Percentiles rank a stretch among this genome's conserved stretches.
Conservation (phyloP, 2,329 filamentous ascomycete species). For the Metarhizium humberi region DNA sequence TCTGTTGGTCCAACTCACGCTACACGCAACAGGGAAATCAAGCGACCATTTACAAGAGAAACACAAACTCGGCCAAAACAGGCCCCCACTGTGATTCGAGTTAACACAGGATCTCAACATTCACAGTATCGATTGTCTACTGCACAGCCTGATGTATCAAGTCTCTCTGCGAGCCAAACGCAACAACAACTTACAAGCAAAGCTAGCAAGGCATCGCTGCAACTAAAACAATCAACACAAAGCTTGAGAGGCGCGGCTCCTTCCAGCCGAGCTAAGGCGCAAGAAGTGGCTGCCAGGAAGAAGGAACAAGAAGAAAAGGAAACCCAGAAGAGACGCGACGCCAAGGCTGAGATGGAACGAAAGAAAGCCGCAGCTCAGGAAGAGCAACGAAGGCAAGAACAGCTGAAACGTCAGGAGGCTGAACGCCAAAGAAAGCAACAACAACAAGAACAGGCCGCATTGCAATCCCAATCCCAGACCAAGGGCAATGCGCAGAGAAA, state of each 20-base stretch:
- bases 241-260: slow-evolving; percentile 55
- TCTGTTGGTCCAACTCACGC: slow-evolving; percentile 37
- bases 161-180: slow-evolving; percentile 23
- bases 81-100: slow-evolving; percentile 60
- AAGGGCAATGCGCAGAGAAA: slow-evolving; percentile 59
- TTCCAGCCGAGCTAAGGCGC: slow-evolving; percentile 56
- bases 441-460: slow-evolving; percentile 31
- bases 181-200: slow-evolving; percentile 49
- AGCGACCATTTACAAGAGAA: slow-evolving; percentile 53
- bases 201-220: slow-evolving; percentile 56
- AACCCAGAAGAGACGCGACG: slow-evolving; percentile 67
- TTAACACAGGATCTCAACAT: slow-evolving; percentile 57
- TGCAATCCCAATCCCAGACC: slow-evolving; percentile 50
- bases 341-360: slow-evolving; percentile 72
- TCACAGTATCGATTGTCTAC: slow-evolving; percentile 50
- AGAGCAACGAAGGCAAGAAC: slow-evolving; percentile 52
- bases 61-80: slow-evolving; percentile 49
- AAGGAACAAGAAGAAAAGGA: slow-evolving; percentile 80
- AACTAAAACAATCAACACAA: slow-evolving; percentile 44
- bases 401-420: slow-evolving; percentile 48
- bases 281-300: slow-evolving; percentile 69
- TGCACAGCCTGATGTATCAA: slow-evolving; percentile 38
- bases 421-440: slow-evolving; percentile 54
- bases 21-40: slow-evolving; percentile 42
- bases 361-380: slow-evolving; percentile 60